Conservation (phyloP, 345 rosid species). For the Gynandropsis gynandra region DNA sequence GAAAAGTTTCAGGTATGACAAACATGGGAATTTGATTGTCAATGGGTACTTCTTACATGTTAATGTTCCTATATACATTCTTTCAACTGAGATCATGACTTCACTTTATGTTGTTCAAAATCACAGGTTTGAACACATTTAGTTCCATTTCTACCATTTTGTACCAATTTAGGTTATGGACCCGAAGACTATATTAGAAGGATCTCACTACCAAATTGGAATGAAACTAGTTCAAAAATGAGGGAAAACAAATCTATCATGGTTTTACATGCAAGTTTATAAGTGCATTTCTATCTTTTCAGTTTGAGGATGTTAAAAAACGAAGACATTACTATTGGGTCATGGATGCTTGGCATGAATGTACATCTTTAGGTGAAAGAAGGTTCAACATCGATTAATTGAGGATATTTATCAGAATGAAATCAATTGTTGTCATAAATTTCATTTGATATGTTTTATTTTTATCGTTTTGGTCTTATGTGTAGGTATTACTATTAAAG, state of each 20-base stretch:
- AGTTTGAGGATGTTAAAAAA: slow-evolving; percentile 83
- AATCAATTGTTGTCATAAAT: no score
- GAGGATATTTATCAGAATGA: no score
- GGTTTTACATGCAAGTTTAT: no score
- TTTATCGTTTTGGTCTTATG: no score
- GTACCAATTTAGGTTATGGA: no score
- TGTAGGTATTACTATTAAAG: no score
- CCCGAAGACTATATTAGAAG: not conserved
- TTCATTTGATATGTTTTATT: no score
- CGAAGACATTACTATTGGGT: slow-evolving; percentile 82
- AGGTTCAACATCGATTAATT: no score
- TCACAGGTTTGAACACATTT: slow-evolving; percentile 45
- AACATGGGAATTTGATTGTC: slow-evolving; percentile 67
- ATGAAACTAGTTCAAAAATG: no score
- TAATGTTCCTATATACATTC: slow-evolving; percentile 67
- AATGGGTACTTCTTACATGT: slow-evolving; percentile 75
- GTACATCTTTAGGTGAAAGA: slow-evolving; percentile 69
- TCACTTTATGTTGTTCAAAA: slow-evolving; percentile 56
- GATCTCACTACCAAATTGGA: no score
- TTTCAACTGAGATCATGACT: slow-evolving; percentile 67
- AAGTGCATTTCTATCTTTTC: slow-evolving; percentile 28
- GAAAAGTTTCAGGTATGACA: slow-evolving; percentile 54
- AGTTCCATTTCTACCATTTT: not conserved
- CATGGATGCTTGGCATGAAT: slow-evolving; percentile 92
- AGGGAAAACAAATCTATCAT: no score